These are phyloP conservation scores for Xylaria palmicola DNA, from an alignment of 495 filamentous ascomycete genomes.

Conservation along the genomic window DNA sequence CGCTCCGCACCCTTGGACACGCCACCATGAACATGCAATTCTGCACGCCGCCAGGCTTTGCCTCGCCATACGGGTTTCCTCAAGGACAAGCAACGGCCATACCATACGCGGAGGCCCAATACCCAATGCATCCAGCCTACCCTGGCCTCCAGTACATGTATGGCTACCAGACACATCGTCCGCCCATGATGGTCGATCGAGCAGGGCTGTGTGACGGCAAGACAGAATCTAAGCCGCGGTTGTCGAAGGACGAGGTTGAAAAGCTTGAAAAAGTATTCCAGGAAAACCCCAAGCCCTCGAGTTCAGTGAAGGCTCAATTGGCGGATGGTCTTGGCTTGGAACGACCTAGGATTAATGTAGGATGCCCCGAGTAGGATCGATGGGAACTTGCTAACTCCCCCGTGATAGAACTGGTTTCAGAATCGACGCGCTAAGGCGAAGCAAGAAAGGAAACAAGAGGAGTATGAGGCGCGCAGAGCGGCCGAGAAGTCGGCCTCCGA, in stretches of 20 bases:
- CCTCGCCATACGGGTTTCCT: constrained; percentile 21
- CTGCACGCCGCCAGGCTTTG: constrained; percentile 18
- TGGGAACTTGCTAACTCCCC: constrained; percentile 29
- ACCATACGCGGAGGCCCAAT: constrained; percentile 23
- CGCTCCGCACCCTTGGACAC: not conserved
- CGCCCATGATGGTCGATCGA: constrained; percentile 24
- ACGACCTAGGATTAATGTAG: constrained; percentile 72
- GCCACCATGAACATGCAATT: constrained; percentile 29
- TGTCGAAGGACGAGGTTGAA: constrained; percentile 82
- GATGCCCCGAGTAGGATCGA: constrained; percentile 31
- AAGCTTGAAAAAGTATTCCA: constrained; percentile 72
- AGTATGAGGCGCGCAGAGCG: constrained; percentile 57
- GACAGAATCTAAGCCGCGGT: constrained; percentile 61
- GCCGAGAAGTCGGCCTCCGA: constrained; percentile 49
- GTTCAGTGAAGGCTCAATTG: constrained; percentile 70
- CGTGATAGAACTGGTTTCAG: constrained; percentile 82
- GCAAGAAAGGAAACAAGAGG: constrained; percentile 70
- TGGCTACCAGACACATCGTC: constrained; percentile 24
- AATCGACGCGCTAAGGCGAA: constrained; percentile 83
- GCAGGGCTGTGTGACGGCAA: constrained; percentile 27
- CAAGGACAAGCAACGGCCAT: constrained; percentile 21
- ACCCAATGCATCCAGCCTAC: constrained; percentile 15
- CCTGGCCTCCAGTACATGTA: constrained; percentile 24
- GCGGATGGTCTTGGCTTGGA: constrained; percentile 72
- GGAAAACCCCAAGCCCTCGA: constrained; percentile 75